Percentiles rank a stretch among this genome's conserved stretches.
These are phyloP conservation scores for Bryoerythrophyllum caledonicum DNA, from an alignment of 225 moss, liverwort and hornwort species.

Conservation along the genomic window DNA sequence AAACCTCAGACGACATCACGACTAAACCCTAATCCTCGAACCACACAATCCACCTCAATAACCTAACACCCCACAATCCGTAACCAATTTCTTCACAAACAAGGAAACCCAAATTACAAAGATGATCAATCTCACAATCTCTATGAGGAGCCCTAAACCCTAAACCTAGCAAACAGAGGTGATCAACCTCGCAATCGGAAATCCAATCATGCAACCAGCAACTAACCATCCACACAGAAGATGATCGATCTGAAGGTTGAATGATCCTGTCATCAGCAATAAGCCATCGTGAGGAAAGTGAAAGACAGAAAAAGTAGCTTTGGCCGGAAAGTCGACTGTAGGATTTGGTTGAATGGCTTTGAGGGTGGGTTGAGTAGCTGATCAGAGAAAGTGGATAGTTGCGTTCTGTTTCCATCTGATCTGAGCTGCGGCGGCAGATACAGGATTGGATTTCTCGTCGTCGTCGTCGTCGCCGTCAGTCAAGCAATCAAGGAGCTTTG, in stretches of 20 bases:
- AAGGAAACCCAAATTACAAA: too few relatives aligned
- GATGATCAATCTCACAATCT: too few relatives aligned
- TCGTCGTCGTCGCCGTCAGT: not conserved
- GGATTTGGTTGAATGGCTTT: not conserved
- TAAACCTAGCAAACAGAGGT: not conserved
- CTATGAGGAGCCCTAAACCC: too few relatives aligned
- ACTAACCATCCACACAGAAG: not conserved
- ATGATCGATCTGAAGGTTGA: not conserved
- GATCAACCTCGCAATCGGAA: not conserved
- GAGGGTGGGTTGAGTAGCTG: not conserved
- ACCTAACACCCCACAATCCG: too few relatives aligned
- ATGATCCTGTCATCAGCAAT: not conserved
- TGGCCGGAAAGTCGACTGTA: conserved; percentile 1
- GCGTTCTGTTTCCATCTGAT: not conserved
- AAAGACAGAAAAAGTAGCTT: not conserved
- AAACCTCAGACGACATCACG: not conserved
- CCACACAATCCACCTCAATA: too few relatives aligned
- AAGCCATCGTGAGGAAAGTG: not conserved
- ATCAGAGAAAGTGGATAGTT: not conserved
- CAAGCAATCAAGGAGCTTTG: conserved; percentile 12
- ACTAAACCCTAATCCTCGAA: not conserved
- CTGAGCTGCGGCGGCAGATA: not conserved
- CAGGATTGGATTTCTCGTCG: too few relatives aligned
- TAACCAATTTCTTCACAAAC: not conserved
- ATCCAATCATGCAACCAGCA: not conserved